Base-by-base conservation (phyloP, 805 yeast species). In the Pichia occidentalis region DNA sequence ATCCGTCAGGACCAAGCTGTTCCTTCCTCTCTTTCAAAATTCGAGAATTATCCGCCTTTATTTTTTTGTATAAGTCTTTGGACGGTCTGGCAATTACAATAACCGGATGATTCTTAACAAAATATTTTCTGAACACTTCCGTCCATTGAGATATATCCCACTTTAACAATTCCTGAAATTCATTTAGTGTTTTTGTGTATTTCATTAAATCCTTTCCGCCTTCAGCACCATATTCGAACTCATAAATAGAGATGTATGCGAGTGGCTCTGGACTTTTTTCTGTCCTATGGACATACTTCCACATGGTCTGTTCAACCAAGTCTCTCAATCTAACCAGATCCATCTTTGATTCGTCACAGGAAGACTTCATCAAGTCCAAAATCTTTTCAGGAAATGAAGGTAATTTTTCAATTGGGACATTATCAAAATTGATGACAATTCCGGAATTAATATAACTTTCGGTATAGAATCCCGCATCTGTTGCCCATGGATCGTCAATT, bases 91-190 rank as follows among this genome's bases (percentile, higher is more conserved):
- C 85, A 32, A 85, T 52, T 2, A 88, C 68, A 19, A 84, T 63
- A 7, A 79, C 85, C 10, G 84, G 72, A 9, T 76, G 64, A 47
- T 75, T 80, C 3, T 76, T 67, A 11, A 83, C 65, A 32, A 86
- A 70, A 45, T 75, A 70, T 26, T 63, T 57, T 20, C 66, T 53
- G 34, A 80, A 67, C 25, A 82, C 57, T 0, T 57, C 57, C 34
- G 71, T 57, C 98, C 98, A 92, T 49, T 82, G 65, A 9, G 70
- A 70, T 6, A 66, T 51, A 7, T 72, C 47, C 96, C 96, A 90
- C 1, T 52, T 35, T 10, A 61, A 40, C 36, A 90, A 65, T 1
- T 49, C 62, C 16, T 77, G 80, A 56, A 71, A 85, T 44, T 82
- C 92, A 8, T 59, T 50, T 35, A 85, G 60, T 35, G 71, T 67